A percentile compares a stretch with the other conserved stretches of the same genome.
Evolutionary conservation across 768 basidiomycete species (phyloP).

Genomic region (Coprinellus micaceus): DNA sequence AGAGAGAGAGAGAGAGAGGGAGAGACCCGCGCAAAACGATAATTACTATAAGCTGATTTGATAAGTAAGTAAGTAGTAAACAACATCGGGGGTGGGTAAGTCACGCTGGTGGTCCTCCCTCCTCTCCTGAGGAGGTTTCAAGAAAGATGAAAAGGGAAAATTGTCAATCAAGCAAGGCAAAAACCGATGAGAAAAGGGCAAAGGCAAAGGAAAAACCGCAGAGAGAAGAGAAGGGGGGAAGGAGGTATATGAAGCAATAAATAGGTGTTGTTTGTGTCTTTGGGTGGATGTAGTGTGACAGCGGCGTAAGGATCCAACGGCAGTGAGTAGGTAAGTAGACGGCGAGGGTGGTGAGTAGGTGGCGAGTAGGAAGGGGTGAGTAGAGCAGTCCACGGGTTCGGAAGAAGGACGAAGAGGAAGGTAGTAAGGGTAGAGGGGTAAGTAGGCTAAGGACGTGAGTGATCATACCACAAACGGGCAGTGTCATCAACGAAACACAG

Average conservation of each 20-base stretch:
- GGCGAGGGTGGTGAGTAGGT: no score
- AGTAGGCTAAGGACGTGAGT: no score
- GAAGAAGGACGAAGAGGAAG: no score
- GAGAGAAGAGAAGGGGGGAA: neutral
- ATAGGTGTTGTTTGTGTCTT: neutral
- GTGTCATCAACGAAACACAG: neutral
- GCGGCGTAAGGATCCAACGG: neutral
- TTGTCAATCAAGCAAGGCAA: neutral
- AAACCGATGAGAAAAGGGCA: neutral
- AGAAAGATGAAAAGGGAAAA: neutral
- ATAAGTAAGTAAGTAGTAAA: no score
- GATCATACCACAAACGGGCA: no score
- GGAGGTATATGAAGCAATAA: neutral
- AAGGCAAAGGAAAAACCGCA: neutral
- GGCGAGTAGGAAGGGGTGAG: no score
- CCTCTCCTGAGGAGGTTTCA: no score
- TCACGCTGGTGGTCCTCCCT: neutral
- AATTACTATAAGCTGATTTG: no score
- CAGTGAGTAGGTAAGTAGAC: neutral
- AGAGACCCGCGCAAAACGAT: no score
- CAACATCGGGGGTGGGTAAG: neutral
- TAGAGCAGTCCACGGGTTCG: no score
- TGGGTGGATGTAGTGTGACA: neutral
- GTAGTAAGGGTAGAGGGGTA: no score
- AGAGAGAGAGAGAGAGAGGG: no score